These are phyloP conservation scores for Erysimum cheiri DNA, from an alignment of 441 rosid species.

Conservation along the genomic window DNA sequence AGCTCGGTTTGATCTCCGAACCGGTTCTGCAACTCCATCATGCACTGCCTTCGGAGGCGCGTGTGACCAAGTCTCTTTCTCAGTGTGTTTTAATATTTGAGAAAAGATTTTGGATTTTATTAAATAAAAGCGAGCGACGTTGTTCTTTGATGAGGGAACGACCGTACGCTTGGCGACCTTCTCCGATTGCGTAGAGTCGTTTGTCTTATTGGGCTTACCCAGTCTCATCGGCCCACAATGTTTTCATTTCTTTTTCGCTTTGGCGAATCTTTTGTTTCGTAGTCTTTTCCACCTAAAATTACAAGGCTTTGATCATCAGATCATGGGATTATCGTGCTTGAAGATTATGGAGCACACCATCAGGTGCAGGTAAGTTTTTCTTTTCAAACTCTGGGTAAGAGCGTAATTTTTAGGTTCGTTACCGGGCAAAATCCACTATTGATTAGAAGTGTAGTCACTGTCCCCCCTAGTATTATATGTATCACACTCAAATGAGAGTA, in stretches of 20 bases:
- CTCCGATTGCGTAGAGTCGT: slow-evolving; percentile 22
- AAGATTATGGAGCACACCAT: background rate
- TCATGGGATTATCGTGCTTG: background rate
- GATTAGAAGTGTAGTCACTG: too few relatives aligned
- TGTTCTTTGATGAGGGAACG: background rate
- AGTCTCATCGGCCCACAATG: background rate
- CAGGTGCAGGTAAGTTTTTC: background rate
- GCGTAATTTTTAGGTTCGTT: too few relatives aligned
- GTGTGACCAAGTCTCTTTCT: slow-evolving; percentile 1
- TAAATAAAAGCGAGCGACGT: slow-evolving; percentile 6
- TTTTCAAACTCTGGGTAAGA: too few relatives aligned
- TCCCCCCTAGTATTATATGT: too few relatives aligned
- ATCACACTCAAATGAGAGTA: background rate
- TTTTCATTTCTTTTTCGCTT: background rate
- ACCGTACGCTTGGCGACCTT: slow-evolving; percentile 27
- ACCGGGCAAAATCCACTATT: too few relatives aligned
- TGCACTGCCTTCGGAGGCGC: background rate
- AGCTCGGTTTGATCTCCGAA: too few relatives aligned
- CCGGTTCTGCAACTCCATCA: too few relatives aligned
- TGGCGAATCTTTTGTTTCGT: background rate
- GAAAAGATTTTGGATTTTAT: background rate
- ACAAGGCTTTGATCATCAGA: background rate
- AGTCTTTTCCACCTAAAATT: background rate
- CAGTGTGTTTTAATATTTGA: slow-evolving; percentile 6
- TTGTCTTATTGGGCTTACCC: slow-evolving; percentile 7